Evolutionary conservation across 495 filamentous ascomycete genomes (phyloP).

Genomic region (Aspergillus hancockii): DNA sequence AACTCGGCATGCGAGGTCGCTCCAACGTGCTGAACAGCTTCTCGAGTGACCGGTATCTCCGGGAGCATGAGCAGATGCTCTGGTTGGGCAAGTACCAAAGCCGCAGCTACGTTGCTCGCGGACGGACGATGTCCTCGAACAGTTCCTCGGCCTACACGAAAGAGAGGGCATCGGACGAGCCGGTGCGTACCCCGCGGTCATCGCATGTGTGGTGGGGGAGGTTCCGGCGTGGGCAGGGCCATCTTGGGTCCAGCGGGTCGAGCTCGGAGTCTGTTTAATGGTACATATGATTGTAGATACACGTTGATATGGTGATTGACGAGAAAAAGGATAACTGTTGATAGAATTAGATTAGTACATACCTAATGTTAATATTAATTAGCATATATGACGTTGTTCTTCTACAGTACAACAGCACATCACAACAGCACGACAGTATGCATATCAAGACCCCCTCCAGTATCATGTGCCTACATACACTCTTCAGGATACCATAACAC

Average conservation of each 20-base stretch:
- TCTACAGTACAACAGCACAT: no score
- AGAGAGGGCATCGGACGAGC: slow-evolving; percentile 7
- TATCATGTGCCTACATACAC: no score
- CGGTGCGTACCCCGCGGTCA: neutral
- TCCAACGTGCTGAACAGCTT: slow-evolving; percentile 62
- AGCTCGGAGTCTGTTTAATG: neutral
- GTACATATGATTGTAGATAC: neutral
- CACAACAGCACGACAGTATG: no score
- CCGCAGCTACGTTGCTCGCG: slow-evolving; percentile 20
- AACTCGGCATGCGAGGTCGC: slow-evolving; percentile 61
- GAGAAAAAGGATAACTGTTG: no score
- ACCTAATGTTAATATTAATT: neutral
- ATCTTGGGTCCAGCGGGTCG: neutral
- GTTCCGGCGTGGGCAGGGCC: neutral
- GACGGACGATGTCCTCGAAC: slow-evolving; percentile 1
- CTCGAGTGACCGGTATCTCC: slow-evolving; percentile 62
- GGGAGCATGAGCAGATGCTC: slow-evolving; percentile 71
- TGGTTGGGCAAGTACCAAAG: slow-evolving; percentile 57
- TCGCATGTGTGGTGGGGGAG: neutral
- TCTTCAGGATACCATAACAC: no score
- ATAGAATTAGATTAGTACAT: neutral
- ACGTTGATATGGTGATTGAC: neutral
- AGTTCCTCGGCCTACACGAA: slow-evolving; percentile 8
- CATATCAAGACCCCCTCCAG: no score
- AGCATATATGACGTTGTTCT: no score